Evolutionary conservation across 352 stramenopile species (phyloP).

Genomic region (Pythium coloratum): DNA sequence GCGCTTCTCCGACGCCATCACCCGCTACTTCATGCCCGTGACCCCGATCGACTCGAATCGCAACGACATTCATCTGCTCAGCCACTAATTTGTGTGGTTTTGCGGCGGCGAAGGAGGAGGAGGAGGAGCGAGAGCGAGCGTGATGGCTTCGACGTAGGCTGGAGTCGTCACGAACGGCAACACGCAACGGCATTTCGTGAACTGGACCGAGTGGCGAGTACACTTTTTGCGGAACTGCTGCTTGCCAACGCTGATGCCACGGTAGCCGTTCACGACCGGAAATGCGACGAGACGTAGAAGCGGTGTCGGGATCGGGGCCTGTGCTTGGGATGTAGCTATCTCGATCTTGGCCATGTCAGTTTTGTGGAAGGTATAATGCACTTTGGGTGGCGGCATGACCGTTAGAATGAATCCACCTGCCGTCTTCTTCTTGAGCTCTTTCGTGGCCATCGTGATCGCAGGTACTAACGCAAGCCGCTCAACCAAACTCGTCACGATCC

Average conservation of each 20-base stretch:
- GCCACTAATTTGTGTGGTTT: neutral
- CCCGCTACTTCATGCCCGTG: slow-evolving; percentile 97
- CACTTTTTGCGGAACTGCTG: slow-evolving; percentile 61
- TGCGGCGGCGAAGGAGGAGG: slow-evolving; percentile 18
- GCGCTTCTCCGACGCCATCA: slow-evolving; percentile 94
- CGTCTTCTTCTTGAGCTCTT: slow-evolving; percentile 49
- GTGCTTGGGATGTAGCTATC: neutral
- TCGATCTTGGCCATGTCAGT: slow-evolving; percentile 16
- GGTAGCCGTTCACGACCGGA: slow-evolving; percentile 47
- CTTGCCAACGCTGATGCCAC: slow-evolving; percentile 53
- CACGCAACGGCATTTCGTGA: slow-evolving; percentile 63
- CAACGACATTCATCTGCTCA: slow-evolving; percentile 20
- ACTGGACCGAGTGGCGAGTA: slow-evolving; percentile 43
- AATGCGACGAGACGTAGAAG: slow-evolving; percentile 34
- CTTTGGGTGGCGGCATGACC: slow-evolving; percentile 42
- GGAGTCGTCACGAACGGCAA: slow-evolving; percentile 52
- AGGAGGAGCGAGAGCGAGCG: slow-evolving; percentile 34
- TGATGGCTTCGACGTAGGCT: slow-evolving; percentile 56
- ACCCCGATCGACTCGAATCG: slow-evolving; percentile 68
- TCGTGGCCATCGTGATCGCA: slow-evolving; percentile 48
- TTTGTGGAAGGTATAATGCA: slow-evolving; percentile 46
- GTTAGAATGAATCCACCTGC: slow-evolving; percentile 39
- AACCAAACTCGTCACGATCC: slow-evolving; percentile 42
- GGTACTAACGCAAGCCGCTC: slow-evolving; percentile 36
- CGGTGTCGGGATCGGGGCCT: neutral